These are phyloP conservation scores for Pichia sp. DNA, from an alignment of 1,139 yeast species.

Conservation along the genomic window DNA sequence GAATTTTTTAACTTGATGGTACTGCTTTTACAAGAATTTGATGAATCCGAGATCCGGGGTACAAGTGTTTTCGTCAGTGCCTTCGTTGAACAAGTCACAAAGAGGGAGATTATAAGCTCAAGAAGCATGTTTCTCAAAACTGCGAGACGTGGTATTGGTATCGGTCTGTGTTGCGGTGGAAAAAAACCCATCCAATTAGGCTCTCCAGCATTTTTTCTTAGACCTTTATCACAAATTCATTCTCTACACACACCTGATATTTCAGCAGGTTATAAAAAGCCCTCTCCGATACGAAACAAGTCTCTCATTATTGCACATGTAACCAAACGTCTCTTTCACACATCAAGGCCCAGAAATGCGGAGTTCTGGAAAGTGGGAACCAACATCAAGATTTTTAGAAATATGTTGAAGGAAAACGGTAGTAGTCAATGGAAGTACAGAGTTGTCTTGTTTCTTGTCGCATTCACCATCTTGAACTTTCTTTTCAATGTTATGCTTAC, in stretches of 20 bases:
- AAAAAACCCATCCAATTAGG: neutral
- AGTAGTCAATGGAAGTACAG: constrained; percentile 23
- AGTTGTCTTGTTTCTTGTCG: constrained; percentile 21
- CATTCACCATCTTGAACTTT: constrained; percentile 25
- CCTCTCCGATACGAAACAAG: too few species aligned
- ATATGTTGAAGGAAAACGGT: constrained; percentile 23
- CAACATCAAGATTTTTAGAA: constrained; percentile 21
- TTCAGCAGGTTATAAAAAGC: too few species aligned
- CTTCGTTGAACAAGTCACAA: too few species aligned
- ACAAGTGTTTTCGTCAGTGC: too few species aligned
- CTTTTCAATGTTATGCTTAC: constrained; percentile 28
- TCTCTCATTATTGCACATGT: too few species aligned
- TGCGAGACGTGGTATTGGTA: too few species aligned
- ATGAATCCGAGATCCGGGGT: too few species aligned
- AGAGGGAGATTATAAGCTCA: too few species aligned
- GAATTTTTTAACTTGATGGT: too few species aligned
- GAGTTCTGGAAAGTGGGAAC: constrained; percentile 28
- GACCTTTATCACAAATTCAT: neutral
- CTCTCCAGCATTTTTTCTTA: neutral
- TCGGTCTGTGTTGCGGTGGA: too few species aligned
- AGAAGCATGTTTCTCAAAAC: too few species aligned
- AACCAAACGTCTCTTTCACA: constrained; percentile 2
- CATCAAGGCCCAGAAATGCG: constrained; percentile 13
- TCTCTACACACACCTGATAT: neutral
- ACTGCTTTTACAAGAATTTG: too few species aligned